Conservation (phyloP, 139 green algal species). For the Dunaliella primolecta region DNA sequence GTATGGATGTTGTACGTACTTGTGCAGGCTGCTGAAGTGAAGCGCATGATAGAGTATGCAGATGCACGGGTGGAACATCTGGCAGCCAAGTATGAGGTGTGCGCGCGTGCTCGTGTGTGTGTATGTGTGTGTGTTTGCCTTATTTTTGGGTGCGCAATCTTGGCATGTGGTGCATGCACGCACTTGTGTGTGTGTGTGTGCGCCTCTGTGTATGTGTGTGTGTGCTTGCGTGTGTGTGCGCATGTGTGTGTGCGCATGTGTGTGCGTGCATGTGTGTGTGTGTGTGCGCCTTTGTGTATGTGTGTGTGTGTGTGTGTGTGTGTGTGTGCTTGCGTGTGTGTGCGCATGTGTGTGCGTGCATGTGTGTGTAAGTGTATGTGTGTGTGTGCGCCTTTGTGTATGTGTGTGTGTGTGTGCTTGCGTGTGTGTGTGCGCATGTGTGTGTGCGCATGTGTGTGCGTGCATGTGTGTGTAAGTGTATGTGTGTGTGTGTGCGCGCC, state of each 20-base stretch:
- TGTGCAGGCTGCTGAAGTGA: slow-evolving; percentile 13
- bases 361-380: neutral
- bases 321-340: no score
- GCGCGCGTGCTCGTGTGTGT: neutral
- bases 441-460: neutral
- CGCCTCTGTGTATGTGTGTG: neutral
- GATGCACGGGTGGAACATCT: slow-evolving; percentile 19
- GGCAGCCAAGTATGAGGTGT: slow-evolving; percentile 16
- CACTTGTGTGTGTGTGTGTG: neutral
- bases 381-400: no score
- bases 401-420: no score
- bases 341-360: no score
- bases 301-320: neutral
- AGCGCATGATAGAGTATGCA: slow-evolving; percentile 11
- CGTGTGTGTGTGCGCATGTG: neutral
- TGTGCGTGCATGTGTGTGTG: neutral
- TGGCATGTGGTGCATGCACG: slow-evolving; percentile 8
- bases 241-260: neutral
- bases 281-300: neutral
- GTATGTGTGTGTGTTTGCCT: neutral
- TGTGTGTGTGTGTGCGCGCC: neutral
- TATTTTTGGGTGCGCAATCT: no score
- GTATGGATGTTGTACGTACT: no score
- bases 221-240: neutral
- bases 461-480: neutral